phyloP scores from a whole-genome alignment of 2,329 filamentous ascomycete species.

The Biscogniauxia marginata region DNA sequence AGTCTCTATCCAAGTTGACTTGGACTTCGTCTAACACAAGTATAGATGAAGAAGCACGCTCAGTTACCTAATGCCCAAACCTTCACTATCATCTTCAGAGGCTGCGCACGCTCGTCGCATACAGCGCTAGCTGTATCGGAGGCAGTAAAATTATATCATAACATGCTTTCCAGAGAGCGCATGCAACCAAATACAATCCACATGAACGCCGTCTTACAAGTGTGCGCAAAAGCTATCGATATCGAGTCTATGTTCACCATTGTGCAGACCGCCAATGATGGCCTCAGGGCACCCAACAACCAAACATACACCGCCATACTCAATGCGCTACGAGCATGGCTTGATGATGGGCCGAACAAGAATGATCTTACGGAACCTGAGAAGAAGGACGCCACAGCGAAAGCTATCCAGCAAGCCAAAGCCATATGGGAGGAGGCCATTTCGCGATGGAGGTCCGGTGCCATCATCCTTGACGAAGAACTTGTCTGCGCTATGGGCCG shows the following conservation, averaged over 20 bases:
- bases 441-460: conserved; percentile 69
- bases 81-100: conserved; percentile 79
- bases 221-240: conserved; percentile 72
- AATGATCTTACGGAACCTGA: conserved; percentile 32
- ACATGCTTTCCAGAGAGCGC: conserved; percentile 62
- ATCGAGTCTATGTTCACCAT: conserved; percentile 80
- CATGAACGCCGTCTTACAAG: conserved; percentile 81
- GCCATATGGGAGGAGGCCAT: conserved; percentile 80
- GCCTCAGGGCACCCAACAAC: conserved; percentile 62
- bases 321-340: conserved; percentile 66
- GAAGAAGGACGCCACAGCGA: conserved; percentile 35
- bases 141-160: conserved; percentile 74
- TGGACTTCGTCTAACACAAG: conserved; percentile 32
- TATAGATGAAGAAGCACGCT: conserved; percentile 85
- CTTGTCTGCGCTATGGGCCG: conserved; percentile 80
- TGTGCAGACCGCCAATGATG: conserved; percentile 67
- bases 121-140: conserved; percentile 60
- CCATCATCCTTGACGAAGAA: conserved; percentile 71
- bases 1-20: conserved; percentile 42
- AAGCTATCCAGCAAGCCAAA: conserved; percentile 64
- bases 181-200: conserved; percentile 77
- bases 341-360: conserved; percentile 35
- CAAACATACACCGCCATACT: conserved; percentile 82
- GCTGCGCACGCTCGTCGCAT: conserved; percentile 63
- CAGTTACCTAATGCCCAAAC: conserved; percentile 79